These are phyloP conservation scores for Toxicodendron radicans DNA, from an alignment of 345 rosid genomes.

Conservation along the genomic window DNA sequence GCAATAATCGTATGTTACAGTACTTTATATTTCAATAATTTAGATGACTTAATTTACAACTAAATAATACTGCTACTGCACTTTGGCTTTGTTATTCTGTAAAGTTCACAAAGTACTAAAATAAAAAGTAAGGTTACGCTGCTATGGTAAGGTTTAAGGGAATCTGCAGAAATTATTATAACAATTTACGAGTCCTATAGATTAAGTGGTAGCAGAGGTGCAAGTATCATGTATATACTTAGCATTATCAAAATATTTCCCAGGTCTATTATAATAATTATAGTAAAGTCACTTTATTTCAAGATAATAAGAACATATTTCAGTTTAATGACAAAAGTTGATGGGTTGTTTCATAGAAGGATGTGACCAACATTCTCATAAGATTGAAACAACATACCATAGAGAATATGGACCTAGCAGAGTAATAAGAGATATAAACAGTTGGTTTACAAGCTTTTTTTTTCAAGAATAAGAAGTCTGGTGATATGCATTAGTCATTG, in stretches of 20 bases:
- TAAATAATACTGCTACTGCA: not conserved
- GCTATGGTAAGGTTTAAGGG: not conserved
- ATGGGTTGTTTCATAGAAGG: not conserved
- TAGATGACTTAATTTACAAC: not conserved
- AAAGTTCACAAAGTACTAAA: conserved; percentile 3
- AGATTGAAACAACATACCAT: not conserved
- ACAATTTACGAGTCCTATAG: not conserved
- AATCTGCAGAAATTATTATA: not conserved
- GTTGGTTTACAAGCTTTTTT: not conserved
- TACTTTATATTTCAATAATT: not conserved
- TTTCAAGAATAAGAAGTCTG: not conserved
- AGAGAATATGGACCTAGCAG: not conserved
- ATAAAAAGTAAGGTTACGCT: not conserved
- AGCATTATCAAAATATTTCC: not conserved
- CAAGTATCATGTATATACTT: not conserved
- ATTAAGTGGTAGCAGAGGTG: not conserved
- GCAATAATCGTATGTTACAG: not conserved
- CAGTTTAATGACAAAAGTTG: not conserved
- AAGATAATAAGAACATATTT: too few relatives aligned
- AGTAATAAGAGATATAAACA: not conserved
- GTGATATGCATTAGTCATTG: not conserved
- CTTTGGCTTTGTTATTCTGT: conserved; percentile 5
- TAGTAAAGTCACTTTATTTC: not conserved
- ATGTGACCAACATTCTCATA: not conserved
- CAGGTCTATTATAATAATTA: not conserved